Evolutionary conservation across 2,329 filamentous ascomycete genomes (phyloP).

Genomic region (Paraphoma sp.): DNA sequence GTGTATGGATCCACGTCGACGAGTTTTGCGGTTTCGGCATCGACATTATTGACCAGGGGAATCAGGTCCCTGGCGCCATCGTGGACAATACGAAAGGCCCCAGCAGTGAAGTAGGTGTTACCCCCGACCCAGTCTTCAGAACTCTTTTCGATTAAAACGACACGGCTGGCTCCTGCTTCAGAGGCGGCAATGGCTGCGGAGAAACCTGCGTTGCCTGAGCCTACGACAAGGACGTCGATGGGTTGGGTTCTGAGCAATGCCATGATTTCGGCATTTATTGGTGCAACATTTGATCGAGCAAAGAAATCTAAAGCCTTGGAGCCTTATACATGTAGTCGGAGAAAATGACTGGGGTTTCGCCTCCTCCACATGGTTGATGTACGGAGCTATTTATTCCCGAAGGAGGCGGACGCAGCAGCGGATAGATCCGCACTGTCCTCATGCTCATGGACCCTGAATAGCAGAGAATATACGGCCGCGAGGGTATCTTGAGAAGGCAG

Average conservation of each 20-base stretch:
- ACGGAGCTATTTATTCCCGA: too few species aligned
- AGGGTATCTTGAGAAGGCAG: too few species aligned
- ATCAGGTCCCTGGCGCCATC: constrained; percentile 63
- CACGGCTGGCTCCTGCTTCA: constrained; percentile 52
- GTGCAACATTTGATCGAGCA: too few species aligned
- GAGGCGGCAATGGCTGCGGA: constrained; percentile 64
- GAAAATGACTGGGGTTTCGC: too few species aligned
- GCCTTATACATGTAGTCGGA: too few species aligned
- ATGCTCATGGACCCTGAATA: too few species aligned
- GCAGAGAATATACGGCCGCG: too few species aligned
- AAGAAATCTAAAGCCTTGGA: too few species aligned
- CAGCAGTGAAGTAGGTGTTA: constrained; percentile 71
- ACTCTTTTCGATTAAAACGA: constrained; percentile 67
- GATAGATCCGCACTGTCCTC: too few species aligned
- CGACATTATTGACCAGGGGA: constrained; percentile 67
- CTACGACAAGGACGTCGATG: constrained; percentile 60
- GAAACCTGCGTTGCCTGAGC: constrained; percentile 71
- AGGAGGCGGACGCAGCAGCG: too few species aligned
- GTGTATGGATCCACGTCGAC: constrained; percentile 68
- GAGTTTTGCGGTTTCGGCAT: constrained; percentile 49
- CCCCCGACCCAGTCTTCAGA: constrained; percentile 66
- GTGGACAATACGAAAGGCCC: constrained; percentile 66
- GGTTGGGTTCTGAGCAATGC: background rate
- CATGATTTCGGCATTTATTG: background rate
- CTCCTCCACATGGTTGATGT: too few species aligned